These are phyloP conservation scores for Geotrichum carabidarum DNA, from an alignment of 1,139 yeast genomes.

Conservation along the genomic window DNA sequence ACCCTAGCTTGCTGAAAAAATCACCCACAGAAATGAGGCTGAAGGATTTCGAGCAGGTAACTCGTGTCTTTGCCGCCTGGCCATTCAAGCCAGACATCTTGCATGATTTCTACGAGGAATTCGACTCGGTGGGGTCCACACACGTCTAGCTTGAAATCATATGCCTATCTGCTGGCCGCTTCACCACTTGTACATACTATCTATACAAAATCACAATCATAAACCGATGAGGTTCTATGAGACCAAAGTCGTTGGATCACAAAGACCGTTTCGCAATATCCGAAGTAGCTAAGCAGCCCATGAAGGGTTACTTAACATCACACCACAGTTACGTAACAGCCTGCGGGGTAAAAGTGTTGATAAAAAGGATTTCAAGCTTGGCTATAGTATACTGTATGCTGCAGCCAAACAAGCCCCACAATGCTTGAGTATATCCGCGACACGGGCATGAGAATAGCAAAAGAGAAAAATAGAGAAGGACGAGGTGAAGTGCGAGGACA, in stretches of 20 bases:
- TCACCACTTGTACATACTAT: neutral
- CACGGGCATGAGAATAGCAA: too few species aligned
- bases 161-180: neutral
- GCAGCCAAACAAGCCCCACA: too few species aligned
- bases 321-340: too few species aligned
- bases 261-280: too few species aligned
- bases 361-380: too few species aligned
- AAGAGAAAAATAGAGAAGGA: too few species aligned
- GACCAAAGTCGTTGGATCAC: neutral
- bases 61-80: slow-evolving; percentile 61
- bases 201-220: neutral
- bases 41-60: slow-evolving; percentile 51
- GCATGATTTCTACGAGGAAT: slow-evolving; percentile 41
- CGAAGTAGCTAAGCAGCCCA: too few species aligned
- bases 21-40: slow-evolving; percentile 48
- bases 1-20: slow-evolving; percentile 43
- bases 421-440: too few species aligned
- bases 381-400: too few species aligned
- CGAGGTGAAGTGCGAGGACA: too few species aligned
- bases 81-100: slow-evolving; percentile 73
- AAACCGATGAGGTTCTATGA: neutral
- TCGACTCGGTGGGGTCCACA: neutral
- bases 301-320: too few species aligned
- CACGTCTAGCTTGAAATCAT: neutral
- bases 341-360: too few species aligned